Evolutionary conservation across 345 rosid genomes (phyloP), one percentile per base, ranked within the genome.

Genomic region (Citrus glauca): DNA sequence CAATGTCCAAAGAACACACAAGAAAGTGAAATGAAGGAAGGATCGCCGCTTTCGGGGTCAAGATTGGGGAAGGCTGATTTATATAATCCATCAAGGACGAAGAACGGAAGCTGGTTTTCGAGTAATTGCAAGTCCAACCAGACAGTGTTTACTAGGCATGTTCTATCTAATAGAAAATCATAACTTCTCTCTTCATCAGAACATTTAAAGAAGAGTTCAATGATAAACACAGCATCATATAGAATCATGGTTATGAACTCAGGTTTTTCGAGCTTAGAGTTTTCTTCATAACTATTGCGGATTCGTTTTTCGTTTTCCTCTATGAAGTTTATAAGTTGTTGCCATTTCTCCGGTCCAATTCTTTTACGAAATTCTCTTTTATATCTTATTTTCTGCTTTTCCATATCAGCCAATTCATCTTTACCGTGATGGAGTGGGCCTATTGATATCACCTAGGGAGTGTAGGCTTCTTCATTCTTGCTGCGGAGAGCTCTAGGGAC

Each of bases 301-400:
- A 53, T 53, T 5, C 11, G 0, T 19, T 53, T 7, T 17, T 17
- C 57, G 7, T 53, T 53, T 53, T 5, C 0, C 1, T 1, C 57
- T 5, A 17, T 5, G 22, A 53, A 53, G 0, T 53, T 0, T 5
- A 0, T 1, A 53, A 53, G 22, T 14, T 1, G 6, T 19, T 19
- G 20, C 22, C 57, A 17, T 16, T 4, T 53, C 6, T 53, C 7
- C 0, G 7, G 7, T 53, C 0, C 1, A 0, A 53, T 14, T 5
- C 57, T 0, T 5, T 53, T 17, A 17, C 0, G 0, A 19, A 53
- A 53, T 5, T 53, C 57, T 53, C 2, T 17, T 53, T 0, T 17
- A 17, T 9, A 53, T 53, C 57, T 53, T 53, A 17, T 53, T 17
- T 53, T 53, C 57, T 53, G 22, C 57, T 53, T 53, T 2, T 53